Evolutionary conservation across 257 asterid genomes (phyloP), one percentile per base, ranked within the genome.

Genomic region (Thymus quinquecostatus): DNA sequence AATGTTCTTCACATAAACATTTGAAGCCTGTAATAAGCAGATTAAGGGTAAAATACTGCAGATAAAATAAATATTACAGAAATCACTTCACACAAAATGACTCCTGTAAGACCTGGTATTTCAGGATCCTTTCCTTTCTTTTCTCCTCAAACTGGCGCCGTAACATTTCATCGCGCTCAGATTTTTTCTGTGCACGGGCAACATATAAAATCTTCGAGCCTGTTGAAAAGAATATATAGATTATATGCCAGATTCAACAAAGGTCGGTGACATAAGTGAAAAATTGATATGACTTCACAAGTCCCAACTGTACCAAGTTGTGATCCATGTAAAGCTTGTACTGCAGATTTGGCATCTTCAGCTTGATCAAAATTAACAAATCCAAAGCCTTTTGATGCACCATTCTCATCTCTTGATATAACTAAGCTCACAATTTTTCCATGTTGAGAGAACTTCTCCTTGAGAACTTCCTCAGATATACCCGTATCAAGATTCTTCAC

Each of bases 1-100:
- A 66, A 92, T 87, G 74, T 92, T 92, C 82, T 92, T 92, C 72
- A 92, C 92, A 64, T 85, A 92, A 51, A 92, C 91, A 82, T 92
- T 92, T 27, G 93, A 83, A 60, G 83, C 95, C 98, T 92, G 84
- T 57, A 64, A 74, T 34, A 40, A 49, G 29, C 32, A 66, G 38
- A 34, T 72, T 64, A 72, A 30, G 66, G 55, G 66, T 48, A 70
- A 71, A 49, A 63, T 55, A 54, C 48, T 38, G 57, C 14, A 21
- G 4, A 65, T 30, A 47, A 59, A 9, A 2, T 28, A 33, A 14
- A 56, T 55, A 27, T 3, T 8, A 62, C 11, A 43, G 50, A 67
- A 38, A 75, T 50, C 68, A 54, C 53, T 76, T 47, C 40, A n/a
- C 8, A 10, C 47, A 76, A 53, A 71, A 43, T 14, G 36, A 63